These are phyloP conservation scores for Epichloe elymi DNA, from an alignment of 2,329 filamentous ascomycete genomes.

Conservation along the genomic window DNA sequence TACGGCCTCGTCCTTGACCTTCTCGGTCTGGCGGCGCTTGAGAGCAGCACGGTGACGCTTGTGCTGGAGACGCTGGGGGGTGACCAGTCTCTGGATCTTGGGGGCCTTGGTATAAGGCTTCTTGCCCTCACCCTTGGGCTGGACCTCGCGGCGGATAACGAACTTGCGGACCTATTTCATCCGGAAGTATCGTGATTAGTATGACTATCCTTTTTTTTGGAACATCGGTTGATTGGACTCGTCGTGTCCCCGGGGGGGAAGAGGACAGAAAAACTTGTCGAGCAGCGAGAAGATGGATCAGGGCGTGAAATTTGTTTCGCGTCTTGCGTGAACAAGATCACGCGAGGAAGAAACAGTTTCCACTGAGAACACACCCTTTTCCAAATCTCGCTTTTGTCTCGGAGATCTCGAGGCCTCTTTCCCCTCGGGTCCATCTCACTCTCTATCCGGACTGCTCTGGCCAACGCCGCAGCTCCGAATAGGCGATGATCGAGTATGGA, in stretches of 20 bases:
- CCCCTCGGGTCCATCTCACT: slow-evolving; percentile 34
- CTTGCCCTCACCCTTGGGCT: slow-evolving; percentile 95
- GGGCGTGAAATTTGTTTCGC: background rate
- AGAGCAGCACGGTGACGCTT: slow-evolving; percentile 97
- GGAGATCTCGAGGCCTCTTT: background rate
- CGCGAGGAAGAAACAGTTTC: background rate
- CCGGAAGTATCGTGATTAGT: slow-evolving; percentile 23
- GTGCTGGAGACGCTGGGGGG: slow-evolving; percentile 97
- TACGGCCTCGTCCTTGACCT: slow-evolving; percentile 98
- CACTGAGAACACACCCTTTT: background rate
- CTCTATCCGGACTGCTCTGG: slow-evolving; percentile 40
- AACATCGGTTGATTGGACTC: slow-evolving; percentile 2
- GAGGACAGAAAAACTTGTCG: background rate
- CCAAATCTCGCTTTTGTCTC: background rate
- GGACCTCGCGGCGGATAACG: slow-evolving; percentile 97
- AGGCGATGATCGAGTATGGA: slow-evolving; percentile 55
- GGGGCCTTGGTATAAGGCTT: slow-evolving; percentile 99
- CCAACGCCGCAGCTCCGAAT: slow-evolving; percentile 38
- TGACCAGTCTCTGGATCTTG: slow-evolving; percentile 99
- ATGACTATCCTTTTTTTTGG: slow-evolving; percentile 6
- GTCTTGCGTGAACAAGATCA: background rate
- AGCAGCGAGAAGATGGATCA: background rate
- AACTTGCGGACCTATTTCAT: slow-evolving; percentile 83
- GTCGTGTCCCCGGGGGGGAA: slow-evolving; percentile 10
- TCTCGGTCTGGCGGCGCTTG: slow-evolving; percentile 95